Base-by-base conservation (phyloP, 1,139 yeast genomes). In the Pneumocystis carinii region DNA sequence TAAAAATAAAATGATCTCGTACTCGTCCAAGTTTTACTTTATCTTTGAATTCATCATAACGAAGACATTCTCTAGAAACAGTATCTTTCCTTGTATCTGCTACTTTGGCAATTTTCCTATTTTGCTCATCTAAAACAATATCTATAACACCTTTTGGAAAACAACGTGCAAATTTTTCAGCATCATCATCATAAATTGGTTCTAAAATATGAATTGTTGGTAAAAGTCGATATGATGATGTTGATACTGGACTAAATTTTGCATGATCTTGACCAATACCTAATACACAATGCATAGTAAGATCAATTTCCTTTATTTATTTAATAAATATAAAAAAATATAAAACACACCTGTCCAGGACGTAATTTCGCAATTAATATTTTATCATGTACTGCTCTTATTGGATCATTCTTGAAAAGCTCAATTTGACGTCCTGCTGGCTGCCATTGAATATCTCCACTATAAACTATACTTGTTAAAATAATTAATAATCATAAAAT, bases 251-350 rank as follows among this genome's bases (percentile, higher is more conserved):
- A 7, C 97, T 89, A 73, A 88, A 92, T 75, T 92, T 92, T 67
- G 98, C 97, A 74, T 92, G 98, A 73, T 92, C 98, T 41, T 89
- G 77, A 63, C 98, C 98, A 67, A 88, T 77, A 64, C 98, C 98
- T 68, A 92, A 80, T 56, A 90, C 79, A 73, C 97, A 94, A 76
- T 90, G 96, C 64, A 89, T 95, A 72, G 90, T 81, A 68, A 92
- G 79, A 36, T 92, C 83, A 68, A 92, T 90, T 75, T 92, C 97
- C 55, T 48, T 48, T 24, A 19, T 19, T 12, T 8, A 12, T 17
- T 48, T 24, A 48, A 17, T 17, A 48, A 27, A 48, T 24, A 48
- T 24, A 48, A 14, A 48, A 48, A 19, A 48, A 24, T 24, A 24
- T 24, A 48, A 15, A 48, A 48, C 15, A 24, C n/a, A 48, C 55